Percentiles rank a stretch among this genome's conserved stretches.
These are phyloP conservation scores for Prunus salicina DNA, from an alignment of 306 rosid genomes.

Conservation along the genomic window DNA sequence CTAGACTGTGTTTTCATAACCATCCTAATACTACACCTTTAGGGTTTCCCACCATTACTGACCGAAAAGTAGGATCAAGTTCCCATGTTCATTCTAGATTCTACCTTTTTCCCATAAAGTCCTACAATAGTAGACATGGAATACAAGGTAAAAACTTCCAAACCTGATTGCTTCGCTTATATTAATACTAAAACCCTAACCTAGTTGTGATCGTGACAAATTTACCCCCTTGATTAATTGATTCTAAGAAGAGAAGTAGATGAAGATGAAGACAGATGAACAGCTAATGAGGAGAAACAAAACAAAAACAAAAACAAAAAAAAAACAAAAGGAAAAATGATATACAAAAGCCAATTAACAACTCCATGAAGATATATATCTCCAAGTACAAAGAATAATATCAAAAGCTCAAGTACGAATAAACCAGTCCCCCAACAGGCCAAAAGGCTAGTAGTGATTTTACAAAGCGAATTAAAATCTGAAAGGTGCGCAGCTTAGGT, in stretches of 20 bases:
- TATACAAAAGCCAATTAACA: neutral
- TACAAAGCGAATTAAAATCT: conserved; percentile 4
- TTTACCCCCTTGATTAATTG: neutral
- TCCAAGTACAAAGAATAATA: conserved; percentile 34
- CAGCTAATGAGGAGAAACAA: neutral
- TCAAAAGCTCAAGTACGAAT: conserved; percentile 7
- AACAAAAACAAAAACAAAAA: too few relatives aligned
- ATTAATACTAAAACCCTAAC: conserved; percentile 36
- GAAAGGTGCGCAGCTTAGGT: neutral
- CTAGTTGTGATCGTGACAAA: neutral
- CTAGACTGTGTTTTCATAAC: conserved; percentile 9
- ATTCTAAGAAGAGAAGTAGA: conserved; percentile 6
- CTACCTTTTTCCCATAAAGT: conserved; percentile 29
- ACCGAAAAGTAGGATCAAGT: conserved; percentile 28
- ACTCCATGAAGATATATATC: conserved; percentile 11
- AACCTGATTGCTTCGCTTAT: neutral
- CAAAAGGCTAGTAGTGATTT: conserved; percentile 6
- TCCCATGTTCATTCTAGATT: conserved; percentile 29
- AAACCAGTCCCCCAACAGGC: neutral
- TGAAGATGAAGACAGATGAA: neutral
- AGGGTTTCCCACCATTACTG: conserved; percentile 23
- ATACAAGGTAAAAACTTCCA: conserved; percentile 4
- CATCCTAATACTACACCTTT: neutral
- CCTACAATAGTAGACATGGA: neutral
- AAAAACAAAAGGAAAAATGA: neutral